These are phyloP conservation scores for Didymella keratinophila DNA, from an alignment of 2,329 filamentous ascomycete genomes.

Conservation along the genomic window DNA sequence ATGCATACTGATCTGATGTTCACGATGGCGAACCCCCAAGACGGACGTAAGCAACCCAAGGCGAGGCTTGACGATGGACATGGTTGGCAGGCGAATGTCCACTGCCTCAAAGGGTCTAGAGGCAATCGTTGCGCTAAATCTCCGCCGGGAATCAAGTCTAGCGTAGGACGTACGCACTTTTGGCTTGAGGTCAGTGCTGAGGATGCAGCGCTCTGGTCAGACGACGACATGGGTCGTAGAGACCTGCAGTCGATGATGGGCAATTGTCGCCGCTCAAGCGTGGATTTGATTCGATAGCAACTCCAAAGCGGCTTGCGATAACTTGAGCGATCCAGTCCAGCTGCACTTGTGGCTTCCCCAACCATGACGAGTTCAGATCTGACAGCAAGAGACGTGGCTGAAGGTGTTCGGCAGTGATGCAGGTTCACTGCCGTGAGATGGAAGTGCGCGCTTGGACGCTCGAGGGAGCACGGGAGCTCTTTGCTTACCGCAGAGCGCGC, in stretches of 20 bases:
- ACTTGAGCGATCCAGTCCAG: slow-evolving; percentile 9
- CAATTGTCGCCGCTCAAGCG: slow-evolving; percentile 5
- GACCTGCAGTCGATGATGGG: slow-evolving; percentile 8
- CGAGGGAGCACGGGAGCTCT: not conserved
- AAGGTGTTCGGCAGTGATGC: not conserved
- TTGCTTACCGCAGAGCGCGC: not conserved
- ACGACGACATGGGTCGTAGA: slow-evolving; percentile 11
- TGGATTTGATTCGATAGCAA: slow-evolving; percentile 12
- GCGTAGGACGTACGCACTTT: slow-evolving; percentile 2
- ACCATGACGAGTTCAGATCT: slow-evolving; percentile 10
- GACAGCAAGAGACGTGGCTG: slow-evolving; percentile 9
- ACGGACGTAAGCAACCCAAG: slow-evolving; percentile 15
- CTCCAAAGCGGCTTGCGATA: slow-evolving; percentile 3
- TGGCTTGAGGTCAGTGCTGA: slow-evolving; percentile 9
- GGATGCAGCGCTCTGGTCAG: slow-evolving; percentile 12
- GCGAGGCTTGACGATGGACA: slow-evolving; percentile 13
- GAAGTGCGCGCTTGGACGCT: not conserved
- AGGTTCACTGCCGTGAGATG: slow-evolving; percentile 6
- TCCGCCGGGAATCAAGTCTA: slow-evolving; percentile 9
- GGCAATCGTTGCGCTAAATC: slow-evolving; percentile 8
- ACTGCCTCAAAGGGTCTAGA: slow-evolving; percentile 12
- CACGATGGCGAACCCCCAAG: slow-evolving; percentile 13
- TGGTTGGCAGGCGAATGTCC: slow-evolving; percentile 12
- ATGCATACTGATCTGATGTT: slow-evolving; percentile 9
- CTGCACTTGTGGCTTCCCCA: slow-evolving; percentile 16